Conservation (phyloP, 2,329 filamentous ascomycete species). For the Monilinia aucupariae region DNA sequence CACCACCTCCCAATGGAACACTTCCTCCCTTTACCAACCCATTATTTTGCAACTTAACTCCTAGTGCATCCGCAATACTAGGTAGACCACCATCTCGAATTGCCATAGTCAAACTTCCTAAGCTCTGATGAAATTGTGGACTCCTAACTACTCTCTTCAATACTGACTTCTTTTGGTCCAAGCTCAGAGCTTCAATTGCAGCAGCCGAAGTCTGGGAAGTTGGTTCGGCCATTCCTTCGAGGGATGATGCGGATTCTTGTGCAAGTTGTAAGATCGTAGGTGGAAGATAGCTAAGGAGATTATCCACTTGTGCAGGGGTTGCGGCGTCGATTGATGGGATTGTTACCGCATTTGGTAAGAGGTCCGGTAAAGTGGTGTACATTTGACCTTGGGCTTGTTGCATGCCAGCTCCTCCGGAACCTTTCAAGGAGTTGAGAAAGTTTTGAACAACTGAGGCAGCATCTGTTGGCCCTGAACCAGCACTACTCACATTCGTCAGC, state of each 20-base stretch:
- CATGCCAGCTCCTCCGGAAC: slow-evolving; percentile 38
- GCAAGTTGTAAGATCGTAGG: slow-evolving; percentile 71
- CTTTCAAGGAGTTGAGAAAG: slow-evolving; percentile 77
- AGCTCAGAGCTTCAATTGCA: slow-evolving; percentile 66
- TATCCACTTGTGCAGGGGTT: slow-evolving; percentile 60
- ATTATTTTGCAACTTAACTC: slow-evolving; percentile 75
- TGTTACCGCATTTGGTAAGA: slow-evolving; percentile 72
- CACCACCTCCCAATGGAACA: slow-evolving; percentile 80
- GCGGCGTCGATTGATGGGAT: slow-evolving; percentile 63
- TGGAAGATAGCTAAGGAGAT: slow-evolving; percentile 72
- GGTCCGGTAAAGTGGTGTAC: slow-evolving; percentile 80
- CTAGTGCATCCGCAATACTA: slow-evolving; percentile 80
- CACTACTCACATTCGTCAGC: slow-evolving; percentile 51
- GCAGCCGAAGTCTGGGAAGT: slow-evolving; percentile 63
- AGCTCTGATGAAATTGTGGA: slow-evolving; percentile 84
- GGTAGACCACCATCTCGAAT: slow-evolving; percentile 86
- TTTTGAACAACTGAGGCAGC: slow-evolving; percentile 77
- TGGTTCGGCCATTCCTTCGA: slow-evolving; percentile 57
- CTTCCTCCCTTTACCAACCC: slow-evolving; percentile 72
- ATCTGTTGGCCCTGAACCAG: slow-evolving; percentile 54
- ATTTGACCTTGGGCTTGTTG: slow-evolving; percentile 51
- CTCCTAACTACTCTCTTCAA: slow-evolving; percentile 78
- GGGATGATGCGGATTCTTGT: slow-evolving; percentile 57
- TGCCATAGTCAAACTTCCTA: slow-evolving; percentile 79
- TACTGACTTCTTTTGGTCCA: slow-evolving; percentile 73